Evolutionary conservation across 2,329 filamentous ascomycete genomes (phyloP).

Genomic region (Colletotrichum lupini): DNA sequence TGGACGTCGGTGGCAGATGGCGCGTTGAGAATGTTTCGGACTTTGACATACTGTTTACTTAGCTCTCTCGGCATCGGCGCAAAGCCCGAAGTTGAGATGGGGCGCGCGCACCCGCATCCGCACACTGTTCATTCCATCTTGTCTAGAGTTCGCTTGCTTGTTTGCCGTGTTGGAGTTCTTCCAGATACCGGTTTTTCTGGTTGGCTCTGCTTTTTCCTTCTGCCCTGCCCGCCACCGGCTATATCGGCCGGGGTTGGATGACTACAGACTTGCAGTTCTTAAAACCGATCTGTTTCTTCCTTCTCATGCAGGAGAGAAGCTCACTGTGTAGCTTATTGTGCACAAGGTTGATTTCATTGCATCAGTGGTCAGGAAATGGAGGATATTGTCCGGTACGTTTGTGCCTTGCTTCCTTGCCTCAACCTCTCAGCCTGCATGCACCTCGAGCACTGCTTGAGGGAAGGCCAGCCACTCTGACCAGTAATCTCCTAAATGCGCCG

Average conservation of each 20-base stretch:
- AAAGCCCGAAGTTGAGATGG: conserved; percentile 33
- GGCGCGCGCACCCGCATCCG: background rate
- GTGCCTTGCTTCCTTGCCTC: background rate
- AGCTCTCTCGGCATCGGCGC: conserved; percentile 10
- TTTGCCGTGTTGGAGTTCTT: background rate
- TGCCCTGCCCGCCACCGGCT: background rate
- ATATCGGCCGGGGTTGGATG: background rate
- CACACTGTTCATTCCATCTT: background rate
- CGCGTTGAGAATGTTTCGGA: conserved; percentile 26
- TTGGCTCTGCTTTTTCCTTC: background rate
- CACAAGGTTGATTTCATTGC: background rate
- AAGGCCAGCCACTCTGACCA: conserved; percentile 45
- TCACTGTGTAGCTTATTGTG: background rate
- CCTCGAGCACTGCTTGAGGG: conserved; percentile 21
- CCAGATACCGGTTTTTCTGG: too few relatives aligned
- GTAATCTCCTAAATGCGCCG: conserved; percentile 42
- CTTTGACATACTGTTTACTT: background rate
- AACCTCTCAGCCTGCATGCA: background rate
- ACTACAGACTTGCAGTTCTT: background rate
- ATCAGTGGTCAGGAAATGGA: background rate
- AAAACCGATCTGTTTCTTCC: background rate
- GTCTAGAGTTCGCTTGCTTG: background rate
- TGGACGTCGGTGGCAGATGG: background rate
- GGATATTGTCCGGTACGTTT: background rate
- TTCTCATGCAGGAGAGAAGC: background rate